Base-by-base conservation (phyloP, 1,139 yeast species). In the Diutina mesorugosa region DNA sequence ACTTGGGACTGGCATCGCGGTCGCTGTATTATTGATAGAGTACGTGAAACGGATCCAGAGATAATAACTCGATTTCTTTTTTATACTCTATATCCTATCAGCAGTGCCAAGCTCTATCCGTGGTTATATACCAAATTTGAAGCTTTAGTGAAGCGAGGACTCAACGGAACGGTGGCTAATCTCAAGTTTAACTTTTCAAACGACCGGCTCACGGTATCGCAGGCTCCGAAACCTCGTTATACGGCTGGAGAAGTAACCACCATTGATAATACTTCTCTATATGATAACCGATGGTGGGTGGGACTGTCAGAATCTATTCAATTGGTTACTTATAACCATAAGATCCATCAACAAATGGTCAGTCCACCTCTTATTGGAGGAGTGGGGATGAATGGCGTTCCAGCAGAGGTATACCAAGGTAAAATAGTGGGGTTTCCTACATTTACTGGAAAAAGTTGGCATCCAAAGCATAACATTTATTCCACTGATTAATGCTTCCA, bases 91-190 rank as follows among this genome's bases (percentile, higher is more conserved):
- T 65, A 65, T 53, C 72, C 70, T 0, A 63, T 76, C 4, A 76
- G 82, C 0, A 69, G 83, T 0, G 64, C 72, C 1, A 65, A 66
- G 21, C 71, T 77, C 51, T 79, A 72, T 60, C 76, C 76, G 60
- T 79, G 81, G 76, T 65, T 71, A 4, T 80, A 74, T 59, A 72
- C 81, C 4, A 76, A 71, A 57, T 56, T 79, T 14, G 76, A 76
- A 55, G 14, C 45, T 4, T 50, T 50, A n/a, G 28, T 32, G 2
- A 16, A 9, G 7, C 26, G 45, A 30, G 16, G 26, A 18, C 29
- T 29, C 16, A 30, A 26, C 6, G 53, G 45, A 8, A 50, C 53
- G 5, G 41, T 50, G 12, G 45, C 45, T n/a, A 50, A 50, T 18
- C 21, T 50, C 3, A 30, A 50, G 14, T 30, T 50, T 16, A 14